phyloP scores from a whole-genome alignment of 805 yeast genomes.

The Ogataea siamensis region DNA sequence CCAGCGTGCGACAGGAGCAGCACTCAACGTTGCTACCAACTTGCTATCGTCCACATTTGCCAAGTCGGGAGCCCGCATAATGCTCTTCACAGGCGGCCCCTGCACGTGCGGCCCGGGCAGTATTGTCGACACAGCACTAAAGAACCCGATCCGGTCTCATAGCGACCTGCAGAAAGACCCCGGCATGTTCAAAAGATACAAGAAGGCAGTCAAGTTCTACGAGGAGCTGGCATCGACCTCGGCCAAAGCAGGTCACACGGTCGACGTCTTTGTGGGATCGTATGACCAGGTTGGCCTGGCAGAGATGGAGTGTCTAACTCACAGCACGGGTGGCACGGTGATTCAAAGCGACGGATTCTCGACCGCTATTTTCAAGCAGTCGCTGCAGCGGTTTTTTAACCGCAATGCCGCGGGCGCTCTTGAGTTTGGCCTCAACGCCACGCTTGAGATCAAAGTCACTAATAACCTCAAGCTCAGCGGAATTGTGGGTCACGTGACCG shows the following conservation, averaged over 20 bases:
- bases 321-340: slow-evolving; percentile 60
- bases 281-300: slow-evolving; percentile 67
- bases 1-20: slow-evolving; percentile 58
- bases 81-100: slow-evolving; percentile 61
- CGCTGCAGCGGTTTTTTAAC: slow-evolving; percentile 51
- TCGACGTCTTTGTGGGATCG: slow-evolving; percentile 60
- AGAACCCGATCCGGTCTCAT: slow-evolving; percentile 66
- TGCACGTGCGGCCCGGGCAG: slow-evolving; percentile 65
- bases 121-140: slow-evolving; percentile 53
- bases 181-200: slow-evolving; percentile 38
- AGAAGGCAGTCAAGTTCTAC: slow-evolving; percentile 47
- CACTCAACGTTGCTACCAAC: slow-evolving; percentile 47
- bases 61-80: slow-evolving; percentile 51
- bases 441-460: slow-evolving; percentile 54
- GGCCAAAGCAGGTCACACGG: slow-evolving; percentile 50
- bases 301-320: slow-evolving; percentile 60
- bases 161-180: slow-evolving; percentile 52
- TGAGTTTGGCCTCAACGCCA: slow-evolving; percentile 57
- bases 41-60: slow-evolving; percentile 39
- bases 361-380: slow-evolving; percentile 67
- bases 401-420: slow-evolving; percentile 38
- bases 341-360: slow-evolving; percentile 64
- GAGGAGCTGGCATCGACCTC: slow-evolving; percentile 46
- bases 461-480: slow-evolving; percentile 55
- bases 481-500: slow-evolving; percentile 59